A percentile compares a stretch with the other conserved stretches of the same genome.
These are phyloP conservation scores for Apiotrichum gracile DNA, from an alignment of 1,284 basidiomycete genomes.

Conservation along the genomic window DNA sequence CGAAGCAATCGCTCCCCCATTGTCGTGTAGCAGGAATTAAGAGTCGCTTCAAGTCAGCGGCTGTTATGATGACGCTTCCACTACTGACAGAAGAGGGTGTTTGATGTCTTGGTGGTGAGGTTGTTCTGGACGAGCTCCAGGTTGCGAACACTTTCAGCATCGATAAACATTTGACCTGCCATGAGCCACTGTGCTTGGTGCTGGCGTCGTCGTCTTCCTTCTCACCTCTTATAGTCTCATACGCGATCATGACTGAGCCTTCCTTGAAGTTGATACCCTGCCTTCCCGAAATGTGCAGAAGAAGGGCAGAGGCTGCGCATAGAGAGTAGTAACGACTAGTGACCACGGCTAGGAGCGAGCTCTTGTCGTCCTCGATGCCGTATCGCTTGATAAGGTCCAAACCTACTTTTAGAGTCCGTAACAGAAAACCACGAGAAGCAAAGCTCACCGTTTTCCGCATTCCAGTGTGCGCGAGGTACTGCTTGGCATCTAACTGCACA, in stretches of 20 bases:
- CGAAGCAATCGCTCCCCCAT: slow-evolving; percentile 78
- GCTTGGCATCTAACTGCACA: slow-evolving; percentile 64
- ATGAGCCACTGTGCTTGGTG: background rate
- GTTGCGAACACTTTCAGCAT: slow-evolving; percentile 75
- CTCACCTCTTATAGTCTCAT: slow-evolving; percentile 60
- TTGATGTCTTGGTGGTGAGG: slow-evolving; percentile 58
- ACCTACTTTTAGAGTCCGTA: slow-evolving; percentile 49
- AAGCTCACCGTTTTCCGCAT: slow-evolving; percentile 56
- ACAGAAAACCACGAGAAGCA: background rate
- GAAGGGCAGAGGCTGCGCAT: slow-evolving; percentile 73
- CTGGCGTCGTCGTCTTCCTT: background rate
- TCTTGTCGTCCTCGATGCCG: slow-evolving; percentile 67
- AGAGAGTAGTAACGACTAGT: slow-evolving; percentile 84
- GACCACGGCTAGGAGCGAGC: slow-evolving; percentile 65
- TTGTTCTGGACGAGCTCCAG: slow-evolving; percentile 79
- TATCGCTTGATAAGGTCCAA: slow-evolving; percentile 69
- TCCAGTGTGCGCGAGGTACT: slow-evolving; percentile 73
- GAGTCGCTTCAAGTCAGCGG: slow-evolving; percentile 43
- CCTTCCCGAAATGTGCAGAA: slow-evolving; percentile 67
- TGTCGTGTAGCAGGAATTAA: slow-evolving; percentile 78
- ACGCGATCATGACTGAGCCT: slow-evolving; percentile 70
- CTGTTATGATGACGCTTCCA: no score
- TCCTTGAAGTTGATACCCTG: slow-evolving; percentile 64
- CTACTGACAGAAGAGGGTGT: slow-evolving; percentile 64
- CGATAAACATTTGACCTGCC: slow-evolving; percentile 84